Conservation (phyloP, 768 basidiomycete species). For the Chalciporus chontae region DNA sequence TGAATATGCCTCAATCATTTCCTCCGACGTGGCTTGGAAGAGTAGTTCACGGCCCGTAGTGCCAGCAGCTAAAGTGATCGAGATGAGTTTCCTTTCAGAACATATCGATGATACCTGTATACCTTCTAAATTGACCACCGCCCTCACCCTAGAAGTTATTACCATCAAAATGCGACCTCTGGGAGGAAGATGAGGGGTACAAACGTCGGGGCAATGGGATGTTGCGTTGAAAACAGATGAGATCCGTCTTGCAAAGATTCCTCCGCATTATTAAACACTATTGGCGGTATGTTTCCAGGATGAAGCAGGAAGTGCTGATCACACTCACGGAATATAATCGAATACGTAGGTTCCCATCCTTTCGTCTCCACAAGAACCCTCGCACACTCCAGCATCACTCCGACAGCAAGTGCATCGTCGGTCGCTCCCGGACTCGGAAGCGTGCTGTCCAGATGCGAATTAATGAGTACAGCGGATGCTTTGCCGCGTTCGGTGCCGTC, state of each 20-base stretch:
- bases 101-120: background rate
- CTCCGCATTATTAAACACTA: slow-evolving; percentile 95
- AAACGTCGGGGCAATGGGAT: slow-evolving; percentile 67
- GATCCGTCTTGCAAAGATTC: slow-evolving; percentile 94
- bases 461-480: slow-evolving; percentile 81
- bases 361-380: slow-evolving; percentile 68
- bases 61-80: slow-evolving; percentile 61
- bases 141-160: slow-evolving; percentile 59
- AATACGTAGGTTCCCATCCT: slow-evolving; percentile 67
- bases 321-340: slow-evolving; percentile 77
- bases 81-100: slow-evolving; percentile 1
- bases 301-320: background rate
- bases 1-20: slow-evolving; percentile 92
- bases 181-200: slow-evolving; percentile 21
- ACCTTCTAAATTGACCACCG: slow-evolving; percentile 91
- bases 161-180: slow-evolving; percentile 1
- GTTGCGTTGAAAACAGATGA: slow-evolving; percentile 90
- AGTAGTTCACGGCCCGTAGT: slow-evolving; percentile 83
- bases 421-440: slow-evolving; percentile 86
- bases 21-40: slow-evolving; percentile 93
- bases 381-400: slow-evolving; percentile 88
- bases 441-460: slow-evolving; percentile 87
- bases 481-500: slow-evolving; percentile 69
- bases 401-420: slow-evolving; percentile 86
- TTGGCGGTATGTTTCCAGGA: background rate